These are phyloP conservation scores for Phytophthora syringae DNA, from an alignment of 352 stramenopile species.

Conservation along the genomic window DNA sequence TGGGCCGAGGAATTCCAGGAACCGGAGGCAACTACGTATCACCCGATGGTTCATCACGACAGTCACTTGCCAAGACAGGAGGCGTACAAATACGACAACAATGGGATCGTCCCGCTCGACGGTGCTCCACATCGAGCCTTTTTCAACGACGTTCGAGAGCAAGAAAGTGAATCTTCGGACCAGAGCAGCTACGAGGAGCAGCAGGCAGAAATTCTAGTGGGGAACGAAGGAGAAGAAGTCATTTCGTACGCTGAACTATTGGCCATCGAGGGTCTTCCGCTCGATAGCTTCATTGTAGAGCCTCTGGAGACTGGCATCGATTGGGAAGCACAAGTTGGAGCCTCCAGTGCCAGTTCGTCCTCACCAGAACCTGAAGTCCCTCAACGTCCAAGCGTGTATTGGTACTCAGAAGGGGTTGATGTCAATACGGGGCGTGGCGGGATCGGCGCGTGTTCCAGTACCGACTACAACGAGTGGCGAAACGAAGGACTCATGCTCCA, in stretches of 20 bases:
- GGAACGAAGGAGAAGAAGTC: conserved; percentile 49
- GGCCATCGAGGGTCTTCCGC: conserved; percentile 47
- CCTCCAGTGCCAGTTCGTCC: conserved; percentile 20
- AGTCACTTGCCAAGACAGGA: conserved; percentile 84
- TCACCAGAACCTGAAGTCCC: conserved; percentile 11
- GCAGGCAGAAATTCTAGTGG: conserved; percentile 13
- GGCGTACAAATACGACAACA: conserved; percentile 83
- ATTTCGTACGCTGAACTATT: conserved; percentile 63
- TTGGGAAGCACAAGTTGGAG: conserved; percentile 29
- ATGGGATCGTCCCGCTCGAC: conserved; percentile 84
- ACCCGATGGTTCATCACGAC: conserved; percentile 85
- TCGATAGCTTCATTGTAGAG: conserved; percentile 60
- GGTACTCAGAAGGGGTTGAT: conserved; percentile 80
- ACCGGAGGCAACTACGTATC: conserved; percentile 47
- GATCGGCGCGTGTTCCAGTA: conserved; percentile 93
- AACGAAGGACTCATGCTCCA: conserved; percentile 96
- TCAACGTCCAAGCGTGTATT: conserved; percentile 54
- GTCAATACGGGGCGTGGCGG: conserved; percentile 47
- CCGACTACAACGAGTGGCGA: conserved; percentile 92
- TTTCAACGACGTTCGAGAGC: conserved; percentile 75
- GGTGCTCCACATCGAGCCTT: conserved; percentile 84
- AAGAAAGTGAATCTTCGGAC: conserved; percentile 51
- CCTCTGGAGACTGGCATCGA: conserved; percentile 66
- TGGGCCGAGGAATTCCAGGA: conserved; percentile 46
- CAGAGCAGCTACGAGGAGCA: conserved; percentile 47